Base-by-base conservation (phyloP, 768 basidiomycete species). In the Tylopilus sp. region DNA sequence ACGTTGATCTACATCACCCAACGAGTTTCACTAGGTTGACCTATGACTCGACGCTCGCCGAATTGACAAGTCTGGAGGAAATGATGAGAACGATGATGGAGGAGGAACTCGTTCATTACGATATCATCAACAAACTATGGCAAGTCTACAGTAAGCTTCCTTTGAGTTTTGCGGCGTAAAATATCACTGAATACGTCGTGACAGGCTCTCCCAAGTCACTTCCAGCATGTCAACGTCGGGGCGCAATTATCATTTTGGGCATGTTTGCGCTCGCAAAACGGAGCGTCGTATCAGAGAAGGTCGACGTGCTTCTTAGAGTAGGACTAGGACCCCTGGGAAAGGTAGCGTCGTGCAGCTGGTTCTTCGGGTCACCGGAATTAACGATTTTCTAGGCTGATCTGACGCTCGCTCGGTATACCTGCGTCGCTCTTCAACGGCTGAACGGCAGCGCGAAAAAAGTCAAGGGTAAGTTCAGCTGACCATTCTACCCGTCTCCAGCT, bases 31-130 rank as follows among this genome's bases (percentile, higher is more conserved):
- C 46, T 35, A 98, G 95, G 66, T 76, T 88, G 38, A 98, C 97
- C 0, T 95, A 92, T 63, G 83, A 87, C 15, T 90, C 95, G 1
- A 95, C 93, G 0, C 76, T 99, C 23, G 97, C 97, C 1, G 95
- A 98, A 66, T 73, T 99, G 38, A 99, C 95, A 1, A 95, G 92
- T 59, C 71, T 98, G 47, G 97, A 99, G 64, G 94, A 98, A 70
- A 87, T 98, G 78, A 86, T 99, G 85, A 80, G 91, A 39, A 91
- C 88, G 26, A 89, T 99, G 88, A 95, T 95, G 89, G 85, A 88
- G 8, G 90, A 95, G 43, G 82, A 79, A 3, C 84, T 85, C 30
- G 80, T 99, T 18, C 88, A 93, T 59, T 67, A 74, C 4, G 94
- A 97, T 50, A 87, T 98, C 40, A 83, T 94, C 57, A 75, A 81